Evolutionary conservation across 441 rosid genomes (phyloP).

Genomic region (Aquilaria agallochum): DNA sequence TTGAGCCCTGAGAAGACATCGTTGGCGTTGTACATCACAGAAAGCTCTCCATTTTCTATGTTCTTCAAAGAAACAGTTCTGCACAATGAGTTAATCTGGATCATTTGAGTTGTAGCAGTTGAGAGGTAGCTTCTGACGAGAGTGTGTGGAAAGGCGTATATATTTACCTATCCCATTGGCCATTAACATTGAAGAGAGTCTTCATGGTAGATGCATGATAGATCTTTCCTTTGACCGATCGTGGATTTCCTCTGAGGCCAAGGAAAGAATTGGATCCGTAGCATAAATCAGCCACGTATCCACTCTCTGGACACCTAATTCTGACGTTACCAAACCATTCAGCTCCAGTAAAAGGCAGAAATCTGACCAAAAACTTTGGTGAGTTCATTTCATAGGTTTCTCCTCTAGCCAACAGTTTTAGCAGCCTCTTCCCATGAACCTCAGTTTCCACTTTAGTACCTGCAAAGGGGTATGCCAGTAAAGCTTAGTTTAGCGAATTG

Average conservation of each 20-base stretch:
- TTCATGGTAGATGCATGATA: constrained; percentile 34
- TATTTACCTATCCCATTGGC: constrained; percentile 73
- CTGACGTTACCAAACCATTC: constrained; percentile 62
- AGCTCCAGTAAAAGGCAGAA: constrained; percentile 52
- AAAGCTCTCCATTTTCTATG: constrained; percentile 31
- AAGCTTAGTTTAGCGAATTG: too few relatives aligned
- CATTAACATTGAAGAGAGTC: constrained; percentile 47
- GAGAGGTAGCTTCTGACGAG: background rate
- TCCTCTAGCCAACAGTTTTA: constrained; percentile 46
- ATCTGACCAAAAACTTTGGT: constrained; percentile 48
- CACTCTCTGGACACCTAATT: constrained; percentile 56
- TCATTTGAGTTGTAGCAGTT: too few relatives aligned
- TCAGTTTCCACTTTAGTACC: constrained; percentile 66
- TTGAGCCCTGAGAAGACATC: constrained; percentile 44
- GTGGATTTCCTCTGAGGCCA: constrained; percentile 33
- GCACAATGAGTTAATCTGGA: background rate
- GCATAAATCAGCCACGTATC: constrained; percentile 53
- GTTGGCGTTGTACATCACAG: constrained; percentile 51
- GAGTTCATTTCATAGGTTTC: constrained; percentile 83
- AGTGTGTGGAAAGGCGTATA: background rate
- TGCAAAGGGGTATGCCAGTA: constrained; percentile 1
- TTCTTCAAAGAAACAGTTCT: constrained; percentile 58
- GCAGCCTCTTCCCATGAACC: constrained; percentile 50
- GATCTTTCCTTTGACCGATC: constrained; percentile 65
- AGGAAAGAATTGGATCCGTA: constrained; percentile 34